Evolutionary conservation across 2,329 filamentous ascomycete genomes (phyloP), one percentile per base, ranked within the genome.

Genomic region (Arthroderma uncinatum): DNA sequence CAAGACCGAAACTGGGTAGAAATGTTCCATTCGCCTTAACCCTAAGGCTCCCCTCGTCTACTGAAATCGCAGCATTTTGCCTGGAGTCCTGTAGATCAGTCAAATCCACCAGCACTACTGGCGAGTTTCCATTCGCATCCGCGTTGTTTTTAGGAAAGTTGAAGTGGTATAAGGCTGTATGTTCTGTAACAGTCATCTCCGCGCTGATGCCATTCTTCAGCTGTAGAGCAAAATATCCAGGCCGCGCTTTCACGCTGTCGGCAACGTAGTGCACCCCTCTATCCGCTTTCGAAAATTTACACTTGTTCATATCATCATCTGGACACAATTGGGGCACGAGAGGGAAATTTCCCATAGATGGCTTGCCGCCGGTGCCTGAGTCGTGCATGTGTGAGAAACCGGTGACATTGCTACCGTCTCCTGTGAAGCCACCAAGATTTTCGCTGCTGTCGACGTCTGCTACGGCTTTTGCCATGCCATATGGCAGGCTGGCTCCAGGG

Each of bases 301-400:
- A 88, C 6, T 74, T 73, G 63, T 87, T 75, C 56, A 89, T 69
- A 39, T 83, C 78, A 59, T 86, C 80, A 12, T 73, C 76, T 0
- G 78, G 75, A 61, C 86, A 89, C 2, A 79, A 71, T 60, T 87
- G 84, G 0, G 85, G 78, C 61, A 89, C 89, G 1, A 89, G 73
- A 0, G 86, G 83, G 55, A 89, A 89, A 65, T 87, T 88, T 12
- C 85, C 86, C 14, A 89, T 71, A 2, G 83, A 87, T 0, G 85
- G 81, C 0, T 71, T 62, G 58, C 74, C 75, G 48, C 77, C 78
- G 34, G 77, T 79, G 9, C 78, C 78, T 44, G 70, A 74, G 61
- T 80, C 78, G 63, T 81, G 79, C 73, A 78, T 77, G 4, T 76
- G 68, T 0, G 69, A 72, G 65, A 82, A 82, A 2, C 79, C 79